Conservation (phyloP, 305 asterid species). For the Fraxinus albicans region DNA sequence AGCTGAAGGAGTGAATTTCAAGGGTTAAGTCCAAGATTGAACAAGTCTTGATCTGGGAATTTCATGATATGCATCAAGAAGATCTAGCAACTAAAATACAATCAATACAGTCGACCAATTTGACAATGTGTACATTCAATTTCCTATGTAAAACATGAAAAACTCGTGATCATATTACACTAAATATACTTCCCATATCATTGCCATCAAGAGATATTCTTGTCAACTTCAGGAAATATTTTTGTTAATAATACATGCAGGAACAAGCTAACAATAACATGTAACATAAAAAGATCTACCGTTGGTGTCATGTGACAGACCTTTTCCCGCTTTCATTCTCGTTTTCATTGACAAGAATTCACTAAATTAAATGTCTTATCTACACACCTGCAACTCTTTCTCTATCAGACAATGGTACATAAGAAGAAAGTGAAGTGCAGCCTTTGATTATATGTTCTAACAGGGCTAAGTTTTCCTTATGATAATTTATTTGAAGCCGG, state of each 20-base stretch:
- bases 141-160: background rate
- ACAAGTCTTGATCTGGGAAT: background rate
- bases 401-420: background rate
- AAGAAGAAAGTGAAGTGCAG: slow-evolving; percentile 1
- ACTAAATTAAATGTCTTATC: background rate
- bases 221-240: background rate
- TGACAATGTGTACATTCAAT: background rate
- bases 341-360: background rate
- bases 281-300: background rate
- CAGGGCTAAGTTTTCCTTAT: background rate
- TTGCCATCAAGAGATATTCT: background rate
- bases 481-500: background rate
- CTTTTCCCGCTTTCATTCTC: background rate
- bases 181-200: background rate
- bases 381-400: background rate
- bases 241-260: background rate
- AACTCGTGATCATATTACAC: background rate
- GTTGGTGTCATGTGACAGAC: background rate
- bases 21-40: background rate
- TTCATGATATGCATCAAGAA: background rate
- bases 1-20: background rate
- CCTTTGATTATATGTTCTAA: background rate
- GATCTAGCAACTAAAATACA: background rate
- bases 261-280: background rate
- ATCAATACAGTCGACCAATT: background rate